phyloP scores from a whole-genome alignment of 2,329 filamentous ascomycete genomes.

The Rutstroemia sydowiana region DNA sequence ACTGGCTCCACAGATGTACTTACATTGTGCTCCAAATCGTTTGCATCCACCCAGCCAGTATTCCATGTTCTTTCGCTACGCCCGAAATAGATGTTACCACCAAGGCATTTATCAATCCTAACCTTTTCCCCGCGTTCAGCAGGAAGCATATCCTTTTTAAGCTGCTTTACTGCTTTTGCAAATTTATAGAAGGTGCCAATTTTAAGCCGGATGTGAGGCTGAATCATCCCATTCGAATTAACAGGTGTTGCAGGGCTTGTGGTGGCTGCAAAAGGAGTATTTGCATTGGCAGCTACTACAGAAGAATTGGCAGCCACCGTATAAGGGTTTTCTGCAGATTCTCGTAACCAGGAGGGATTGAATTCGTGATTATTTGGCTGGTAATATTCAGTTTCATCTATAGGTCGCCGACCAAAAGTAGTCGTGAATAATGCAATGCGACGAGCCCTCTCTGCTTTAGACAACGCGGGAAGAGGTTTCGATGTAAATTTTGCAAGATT shows the following conservation, averaged over 20 bases:
- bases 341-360: not conserved
- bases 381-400: conserved; percentile 12
- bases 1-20: not conserved
- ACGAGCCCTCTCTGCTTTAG: not conserved
- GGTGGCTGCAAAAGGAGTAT: not conserved
- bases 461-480: not conserved
- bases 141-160: no score
- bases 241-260: not conserved
- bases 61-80: conserved; percentile 12
- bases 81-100: conserved; percentile 17
- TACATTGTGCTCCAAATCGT: conserved; percentile 12
- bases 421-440: conserved; percentile 13
- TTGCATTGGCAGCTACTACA: not conserved
- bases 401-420: conserved; percentile 11
- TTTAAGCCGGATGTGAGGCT: conserved; percentile 8
- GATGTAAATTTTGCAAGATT: not conserved
- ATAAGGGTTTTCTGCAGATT: conserved; percentile 7
- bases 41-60: conserved; percentile 8
- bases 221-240: no score
- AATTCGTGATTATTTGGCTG: conserved; percentile 21
- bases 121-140: conserved; percentile 18
- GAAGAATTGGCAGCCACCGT: not conserved
- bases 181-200: conserved; percentile 9
- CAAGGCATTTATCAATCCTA: conserved; percentile 16
- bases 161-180: no score